phyloP scores from a whole-genome alignment of 2,329 filamentous ascomycete species.

The Chrysoporthe deuterocubensis region DNA sequence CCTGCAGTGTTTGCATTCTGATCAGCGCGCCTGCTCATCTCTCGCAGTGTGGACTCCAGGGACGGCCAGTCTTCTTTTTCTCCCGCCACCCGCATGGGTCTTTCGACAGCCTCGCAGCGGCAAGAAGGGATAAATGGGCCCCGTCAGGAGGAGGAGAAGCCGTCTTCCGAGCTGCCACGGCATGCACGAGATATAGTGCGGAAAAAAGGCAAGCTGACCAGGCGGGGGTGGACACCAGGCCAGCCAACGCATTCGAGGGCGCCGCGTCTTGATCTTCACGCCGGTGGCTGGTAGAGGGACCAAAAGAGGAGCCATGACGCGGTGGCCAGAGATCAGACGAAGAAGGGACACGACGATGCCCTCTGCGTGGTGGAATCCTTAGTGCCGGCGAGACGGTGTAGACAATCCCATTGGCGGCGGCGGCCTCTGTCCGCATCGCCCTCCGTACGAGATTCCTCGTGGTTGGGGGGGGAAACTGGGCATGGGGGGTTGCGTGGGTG shows the following conservation, averaged over 20 bases:
- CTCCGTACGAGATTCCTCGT: neutral
- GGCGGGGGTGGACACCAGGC: constrained; percentile 2
- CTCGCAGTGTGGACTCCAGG: neutral
- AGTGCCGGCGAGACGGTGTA: neutral
- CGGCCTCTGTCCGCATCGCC: neutral
- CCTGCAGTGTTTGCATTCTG: neutral
- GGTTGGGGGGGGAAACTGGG: no score
- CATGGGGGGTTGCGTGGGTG: neutral
- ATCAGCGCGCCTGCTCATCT: neutral
- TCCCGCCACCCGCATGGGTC: neutral
- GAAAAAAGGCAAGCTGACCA: neutral
- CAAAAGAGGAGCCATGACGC: constrained; percentile 19
- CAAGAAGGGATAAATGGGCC: neutral
- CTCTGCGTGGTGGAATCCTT: neutral
- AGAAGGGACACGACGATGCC: neutral
- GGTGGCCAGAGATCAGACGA: neutral
- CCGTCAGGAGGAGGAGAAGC: constrained; percentile 2
- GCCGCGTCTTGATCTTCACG: constrained; percentile 8
- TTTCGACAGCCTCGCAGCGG: neutral
- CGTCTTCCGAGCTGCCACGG: constrained; percentile 1
- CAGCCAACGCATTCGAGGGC: neutral
- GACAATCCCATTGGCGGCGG: neutral
- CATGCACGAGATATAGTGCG: neutral
- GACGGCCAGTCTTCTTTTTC: neutral
- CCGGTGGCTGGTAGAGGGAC: constrained; percentile 11